A percentile compares a stretch with the other conserved stretches of the same genome.
These are phyloP conservation scores for Lolium multiflorum DNA, from an alignment of 176 grass and related monocot genomes.

Conservation along the genomic window DNA sequence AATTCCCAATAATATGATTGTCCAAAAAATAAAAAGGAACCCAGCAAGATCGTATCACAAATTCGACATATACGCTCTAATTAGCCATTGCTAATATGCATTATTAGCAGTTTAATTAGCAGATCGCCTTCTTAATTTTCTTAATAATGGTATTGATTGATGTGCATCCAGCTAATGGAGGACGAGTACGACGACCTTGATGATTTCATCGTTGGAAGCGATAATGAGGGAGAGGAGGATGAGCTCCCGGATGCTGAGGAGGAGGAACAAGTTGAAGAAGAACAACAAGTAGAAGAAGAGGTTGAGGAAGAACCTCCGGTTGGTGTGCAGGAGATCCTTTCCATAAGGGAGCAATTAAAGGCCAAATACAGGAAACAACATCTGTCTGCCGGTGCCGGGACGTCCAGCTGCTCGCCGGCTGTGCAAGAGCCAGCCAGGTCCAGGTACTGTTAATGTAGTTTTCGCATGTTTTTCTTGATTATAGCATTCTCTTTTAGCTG, in stretches of 20 bases:
- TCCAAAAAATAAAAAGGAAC: not conserved
- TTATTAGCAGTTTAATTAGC: not conserved
- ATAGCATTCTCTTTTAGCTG: not conserved
- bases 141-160: not conserved
- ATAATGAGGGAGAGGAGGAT: not conserved
- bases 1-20: not conserved
- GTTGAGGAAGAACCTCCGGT: conserved; percentile 32
- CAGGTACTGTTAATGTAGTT: not conserved
- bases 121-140: not conserved
- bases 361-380: conserved; percentile 38
- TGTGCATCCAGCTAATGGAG: conserved; percentile 16
- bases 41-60: not conserved
- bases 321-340: conserved; percentile 42
- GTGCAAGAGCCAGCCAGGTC: conserved; percentile 7
- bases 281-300: not conserved
- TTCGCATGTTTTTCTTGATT: not conserved
- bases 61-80: not conserved
- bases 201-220: conserved; percentile 45
- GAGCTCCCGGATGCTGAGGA: conserved; percentile 12
- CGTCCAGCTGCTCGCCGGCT: conserved; percentile 2
- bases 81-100: not conserved
- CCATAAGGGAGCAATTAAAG: conserved; percentile 49
- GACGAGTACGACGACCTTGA: conserved; percentile 40
- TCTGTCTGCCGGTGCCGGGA: not conserved
- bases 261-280: not conserved